phyloP scores from a whole-genome alignment of 257 asterid genomes.

The Verbascum thapsus region DNA sequence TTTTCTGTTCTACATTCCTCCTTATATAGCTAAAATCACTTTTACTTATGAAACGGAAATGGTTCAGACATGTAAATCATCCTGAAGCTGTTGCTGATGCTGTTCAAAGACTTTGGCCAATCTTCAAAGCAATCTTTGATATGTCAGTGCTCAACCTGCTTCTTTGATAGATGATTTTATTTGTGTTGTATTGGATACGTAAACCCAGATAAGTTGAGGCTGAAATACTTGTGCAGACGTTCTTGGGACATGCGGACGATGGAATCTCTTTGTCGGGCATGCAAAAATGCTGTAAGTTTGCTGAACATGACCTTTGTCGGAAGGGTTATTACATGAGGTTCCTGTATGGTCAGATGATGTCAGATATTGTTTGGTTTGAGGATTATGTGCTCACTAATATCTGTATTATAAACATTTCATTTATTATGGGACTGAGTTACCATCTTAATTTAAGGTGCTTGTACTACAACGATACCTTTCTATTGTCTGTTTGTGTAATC shows the following conservation, averaged over 20 bases:
- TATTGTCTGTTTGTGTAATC: neutral
- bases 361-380: too few species aligned
- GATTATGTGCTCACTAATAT: too few species aligned
- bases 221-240: constrained; percentile 61
- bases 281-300: constrained; percentile 92
- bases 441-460: too few species aligned
- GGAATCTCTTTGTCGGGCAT: constrained; percentile 99
- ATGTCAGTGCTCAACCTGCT: constrained; percentile 52
- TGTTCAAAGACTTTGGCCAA: constrained; percentile 94
- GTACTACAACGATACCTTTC: constrained; percentile 2
- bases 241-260: constrained; percentile 99
- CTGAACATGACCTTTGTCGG: too few species aligned
- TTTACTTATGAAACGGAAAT: constrained; percentile 29
- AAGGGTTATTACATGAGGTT: too few species aligned
- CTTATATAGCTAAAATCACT: constrained; percentile 7
- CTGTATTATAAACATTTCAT: too few species aligned
- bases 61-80: constrained; percentile 82
- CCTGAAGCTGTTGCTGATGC: constrained; percentile 99
- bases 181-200: constrained; percentile 18
- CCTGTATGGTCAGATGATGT: too few species aligned
- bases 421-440: too few species aligned
- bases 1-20: constrained; percentile 24
- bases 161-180: constrained; percentile 27
- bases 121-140: constrained; percentile 94
- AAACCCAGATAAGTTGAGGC: constrained; percentile 21